phyloP scores from a whole-genome alignment of 495 filamentous ascomycete genomes.

The Penicillium antarcticum region DNA sequence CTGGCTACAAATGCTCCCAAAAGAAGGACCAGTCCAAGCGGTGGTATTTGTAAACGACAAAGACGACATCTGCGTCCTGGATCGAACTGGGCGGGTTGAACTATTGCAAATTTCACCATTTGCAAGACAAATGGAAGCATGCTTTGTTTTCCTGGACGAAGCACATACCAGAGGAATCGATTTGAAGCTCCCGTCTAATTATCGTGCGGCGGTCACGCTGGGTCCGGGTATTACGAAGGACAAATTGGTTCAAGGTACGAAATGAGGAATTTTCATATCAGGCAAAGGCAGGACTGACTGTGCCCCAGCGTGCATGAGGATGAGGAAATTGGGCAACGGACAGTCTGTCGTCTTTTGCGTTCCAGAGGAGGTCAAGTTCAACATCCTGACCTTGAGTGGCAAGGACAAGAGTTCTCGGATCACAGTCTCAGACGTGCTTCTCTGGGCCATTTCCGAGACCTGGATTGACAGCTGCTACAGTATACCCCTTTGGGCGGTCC shows the following conservation, averaged over 20 bases:
- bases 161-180: conserved; percentile 75
- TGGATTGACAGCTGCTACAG: conserved; percentile 42
- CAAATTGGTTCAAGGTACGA: conserved; percentile 71
- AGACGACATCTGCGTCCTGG: conserved; percentile 44
- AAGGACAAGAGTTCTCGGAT: conserved; percentile 11
- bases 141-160: conserved; percentile 72
- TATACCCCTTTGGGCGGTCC: conserved; percentile 58
- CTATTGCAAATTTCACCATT: conserved; percentile 59
- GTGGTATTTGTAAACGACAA: conserved; percentile 47
- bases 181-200: conserved; percentile 57
- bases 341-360: conserved; percentile 61
- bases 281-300: too few relatives aligned
- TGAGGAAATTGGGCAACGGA: conserved; percentile 58
- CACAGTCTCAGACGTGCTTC: conserved; percentile 49
- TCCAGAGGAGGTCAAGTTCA: conserved; percentile 45
- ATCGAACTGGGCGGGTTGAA: conserved; percentile 45
- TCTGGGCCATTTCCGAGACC: conserved; percentile 59
- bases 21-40: conserved; percentile 23
- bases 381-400: conserved; percentile 37
- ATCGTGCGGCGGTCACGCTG: conserved; percentile 66
- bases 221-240: conserved; percentile 70
- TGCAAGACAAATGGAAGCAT: conserved; percentile 53
- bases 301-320: conserved; percentile 70
- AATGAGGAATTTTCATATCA: too few relatives aligned
- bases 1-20: conserved; percentile 9